phyloP scores from a whole-genome alignment of 768 basidiomycete genomes.

The Boletus rubescentipes region DNA sequence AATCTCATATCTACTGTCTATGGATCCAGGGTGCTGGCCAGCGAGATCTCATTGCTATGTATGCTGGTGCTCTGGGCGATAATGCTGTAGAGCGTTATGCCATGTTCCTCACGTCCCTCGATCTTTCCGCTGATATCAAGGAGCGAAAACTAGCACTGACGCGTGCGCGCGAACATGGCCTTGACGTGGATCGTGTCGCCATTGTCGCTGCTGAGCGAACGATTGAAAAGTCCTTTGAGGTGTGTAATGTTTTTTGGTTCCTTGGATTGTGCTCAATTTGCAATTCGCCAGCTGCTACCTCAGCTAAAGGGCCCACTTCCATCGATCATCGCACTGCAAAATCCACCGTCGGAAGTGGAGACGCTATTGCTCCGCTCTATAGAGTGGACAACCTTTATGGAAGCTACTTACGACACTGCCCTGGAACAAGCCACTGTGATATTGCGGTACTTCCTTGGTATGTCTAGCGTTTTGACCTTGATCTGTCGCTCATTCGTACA shows the following conservation, averaged over 20 bases:
- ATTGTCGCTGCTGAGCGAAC: constrained; percentile 75
- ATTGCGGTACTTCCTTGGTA: constrained; percentile 87
- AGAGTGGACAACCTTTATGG: constrained; percentile 88
- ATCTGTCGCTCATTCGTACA: constrained; percentile 1
- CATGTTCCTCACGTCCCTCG: constrained; percentile 79
- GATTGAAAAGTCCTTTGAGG: constrained; percentile 68
- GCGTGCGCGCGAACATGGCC: constrained; percentile 78
- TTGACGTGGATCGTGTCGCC: constrained; percentile 82
- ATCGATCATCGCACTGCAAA: constrained; percentile 56
- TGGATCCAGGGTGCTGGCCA: constrained; percentile 62
- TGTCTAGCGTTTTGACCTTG: constrained; percentile 20
- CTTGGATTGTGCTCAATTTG: constrained; percentile 8
- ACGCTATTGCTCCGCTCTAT: constrained; percentile 76
- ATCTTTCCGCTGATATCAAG: constrained; percentile 56
- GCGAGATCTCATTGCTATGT: constrained; percentile 87
- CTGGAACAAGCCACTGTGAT: constrained; percentile 87
- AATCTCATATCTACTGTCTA: neutral
- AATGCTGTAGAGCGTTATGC: constrained; percentile 93
- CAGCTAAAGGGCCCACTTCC: constrained; percentile 57
- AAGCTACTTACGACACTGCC: constrained; percentile 72
- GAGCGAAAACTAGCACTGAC: constrained; percentile 71
- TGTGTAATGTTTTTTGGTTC: constrained; percentile 27
- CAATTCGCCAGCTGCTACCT: constrained; percentile 47
- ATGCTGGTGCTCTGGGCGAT: constrained; percentile 86
- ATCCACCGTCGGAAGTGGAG: constrained; percentile 57